Percentiles rank a stretch among this genome's conserved stretches.
Conservation (phyloP, 140 eudicot genomes). For the Flaveria floridana region DNA sequence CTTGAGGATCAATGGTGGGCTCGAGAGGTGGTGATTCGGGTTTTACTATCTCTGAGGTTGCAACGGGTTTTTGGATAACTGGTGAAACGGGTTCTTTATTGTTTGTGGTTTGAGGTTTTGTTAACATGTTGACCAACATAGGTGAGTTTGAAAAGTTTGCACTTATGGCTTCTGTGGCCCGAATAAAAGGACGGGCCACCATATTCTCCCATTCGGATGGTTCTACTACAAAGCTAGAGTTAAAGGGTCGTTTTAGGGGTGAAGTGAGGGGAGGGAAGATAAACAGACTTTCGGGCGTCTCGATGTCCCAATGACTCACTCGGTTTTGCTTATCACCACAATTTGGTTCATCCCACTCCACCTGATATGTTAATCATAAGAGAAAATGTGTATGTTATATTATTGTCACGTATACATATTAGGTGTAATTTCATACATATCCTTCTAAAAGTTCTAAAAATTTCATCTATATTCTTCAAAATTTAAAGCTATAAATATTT, state of each 20-base stretch:
- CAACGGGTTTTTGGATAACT: constrained; percentile 33
- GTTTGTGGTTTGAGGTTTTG: constrained; percentile 49
- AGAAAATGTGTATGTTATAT: background rate
- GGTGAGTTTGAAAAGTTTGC: constrained; percentile 51
- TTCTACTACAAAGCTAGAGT: constrained; percentile 63
- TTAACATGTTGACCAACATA: constrained; percentile 59
- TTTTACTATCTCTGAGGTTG: constrained; percentile 31
- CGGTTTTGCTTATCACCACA: constrained; percentile 82
- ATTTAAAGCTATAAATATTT: background rate
- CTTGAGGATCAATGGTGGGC: constrained; percentile 27
- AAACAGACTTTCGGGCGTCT: constrained; percentile 95
- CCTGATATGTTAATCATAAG: background rate
- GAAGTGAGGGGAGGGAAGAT: constrained; percentile 87
- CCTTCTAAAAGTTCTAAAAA: background rate
- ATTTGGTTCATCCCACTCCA: constrained; percentile 93
- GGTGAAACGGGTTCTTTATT: constrained; percentile 23
- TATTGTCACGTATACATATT: background rate
- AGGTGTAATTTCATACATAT: background rate
- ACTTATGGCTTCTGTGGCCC: constrained; percentile 48
- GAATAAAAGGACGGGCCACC: constrained; percentile 58
- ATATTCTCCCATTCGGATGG: constrained; percentile 75
- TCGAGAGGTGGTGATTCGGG: constrained; percentile 36
- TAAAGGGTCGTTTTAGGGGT: constrained; percentile 83
- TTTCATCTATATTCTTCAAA: background rate
- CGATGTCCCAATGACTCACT: constrained; percentile 96